A percentile compares a stretch with the other conserved stretches of the same genome.
Conservation (phyloP, 768 basidiomycete genomes). For the Lactifluus piperatus region DNA sequence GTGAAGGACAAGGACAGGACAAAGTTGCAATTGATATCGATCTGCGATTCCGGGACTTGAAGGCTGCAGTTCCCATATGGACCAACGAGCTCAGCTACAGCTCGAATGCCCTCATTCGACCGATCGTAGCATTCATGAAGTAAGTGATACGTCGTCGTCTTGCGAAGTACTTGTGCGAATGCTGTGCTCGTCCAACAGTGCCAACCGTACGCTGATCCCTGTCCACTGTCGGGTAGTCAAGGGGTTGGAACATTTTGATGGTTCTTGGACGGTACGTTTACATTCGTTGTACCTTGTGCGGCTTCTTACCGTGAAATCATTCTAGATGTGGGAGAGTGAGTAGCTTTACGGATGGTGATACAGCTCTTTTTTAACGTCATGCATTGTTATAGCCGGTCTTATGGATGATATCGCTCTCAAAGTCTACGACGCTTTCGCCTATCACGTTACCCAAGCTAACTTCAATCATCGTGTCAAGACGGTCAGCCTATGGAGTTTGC, state of each 20-base stretch:
- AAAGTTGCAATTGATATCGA: slow-evolving; percentile 84
- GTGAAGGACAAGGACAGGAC: slow-evolving; percentile 32
- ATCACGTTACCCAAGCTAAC: slow-evolving; percentile 88
- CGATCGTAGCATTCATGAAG: slow-evolving; percentile 99
- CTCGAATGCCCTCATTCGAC: slow-evolving; percentile 86
- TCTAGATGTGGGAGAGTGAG: slow-evolving; percentile 89
- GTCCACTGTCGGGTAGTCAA: slow-evolving; percentile 87
- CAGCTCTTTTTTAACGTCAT: slow-evolving; percentile 9
- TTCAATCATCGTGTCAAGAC: slow-evolving; percentile 84
- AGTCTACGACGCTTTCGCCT: slow-evolving; percentile 87
- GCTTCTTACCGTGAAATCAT: slow-evolving; percentile 7
- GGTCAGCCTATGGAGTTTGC: slow-evolving; percentile 90
- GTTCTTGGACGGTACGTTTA: slow-evolving; percentile 82
- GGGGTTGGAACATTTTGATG: slow-evolving; percentile 83
- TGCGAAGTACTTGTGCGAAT: background rate
- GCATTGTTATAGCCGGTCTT: slow-evolving; percentile 61
- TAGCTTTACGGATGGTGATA: background rate
- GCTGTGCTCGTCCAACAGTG: slow-evolving; percentile 38
- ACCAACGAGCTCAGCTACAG: slow-evolving; percentile 82
- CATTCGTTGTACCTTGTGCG: slow-evolving; percentile 1
- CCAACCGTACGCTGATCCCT: slow-evolving; percentile 88
- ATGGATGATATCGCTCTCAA: slow-evolving; percentile 87
- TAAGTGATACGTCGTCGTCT: slow-evolving; percentile 25
- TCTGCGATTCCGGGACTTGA: slow-evolving; percentile 87
- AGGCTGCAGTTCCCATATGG: slow-evolving; percentile 91